Evolutionary conservation across 139 green algal genomes (phyloP), one percentile per base, ranked within the genome.

Genomic region (Volvox africanus): DNA sequence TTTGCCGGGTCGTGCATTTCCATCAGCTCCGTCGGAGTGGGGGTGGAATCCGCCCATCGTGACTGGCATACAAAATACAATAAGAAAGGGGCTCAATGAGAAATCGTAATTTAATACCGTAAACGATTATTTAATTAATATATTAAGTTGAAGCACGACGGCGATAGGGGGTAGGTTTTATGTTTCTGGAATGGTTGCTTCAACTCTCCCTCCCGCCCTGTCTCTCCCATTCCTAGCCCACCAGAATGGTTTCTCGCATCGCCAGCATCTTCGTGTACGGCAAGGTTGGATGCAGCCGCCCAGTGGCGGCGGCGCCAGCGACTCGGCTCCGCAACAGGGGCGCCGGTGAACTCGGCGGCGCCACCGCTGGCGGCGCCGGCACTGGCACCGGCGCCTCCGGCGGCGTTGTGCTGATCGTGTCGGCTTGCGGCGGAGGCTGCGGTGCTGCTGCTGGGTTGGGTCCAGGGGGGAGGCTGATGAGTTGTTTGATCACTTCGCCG

Each of bases 401-500:
- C 37, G 79, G 21, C 79, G 44, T 1, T 36, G 17, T 55, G 44
- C 44, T 9, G 44, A 9, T 55, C 44, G 44, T 55, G 44, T 55
- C 44, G 44, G 44, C 24, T 26, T 36, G 79, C 21, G 20, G 20
- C 12, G 79, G 1, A 3, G 36, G 37, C 28, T 19, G 37, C 0
- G 80, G 50, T 28, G 24, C 50, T 1, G 50, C 1, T 35, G 80
- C 3, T 44, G 35, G 50, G 12, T 30, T 71, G 33, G 0, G 50
- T n/a, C 80, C 28, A 13, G 37, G 80, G 3, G 81, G 81, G 28
- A 71, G 81, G 61, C 81, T 62, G 62, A 88, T 30, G 35, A 88
- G 67, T 33, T 80, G 83, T 12, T 68, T 67, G 32, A 88, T 88
- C 67, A 80, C 36, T 16, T 80, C 67, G 2, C 26, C 36, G 67